phyloP scores from a whole-genome alignment of 164 flowering plant species.

The Liriodendron chinense region DNA sequence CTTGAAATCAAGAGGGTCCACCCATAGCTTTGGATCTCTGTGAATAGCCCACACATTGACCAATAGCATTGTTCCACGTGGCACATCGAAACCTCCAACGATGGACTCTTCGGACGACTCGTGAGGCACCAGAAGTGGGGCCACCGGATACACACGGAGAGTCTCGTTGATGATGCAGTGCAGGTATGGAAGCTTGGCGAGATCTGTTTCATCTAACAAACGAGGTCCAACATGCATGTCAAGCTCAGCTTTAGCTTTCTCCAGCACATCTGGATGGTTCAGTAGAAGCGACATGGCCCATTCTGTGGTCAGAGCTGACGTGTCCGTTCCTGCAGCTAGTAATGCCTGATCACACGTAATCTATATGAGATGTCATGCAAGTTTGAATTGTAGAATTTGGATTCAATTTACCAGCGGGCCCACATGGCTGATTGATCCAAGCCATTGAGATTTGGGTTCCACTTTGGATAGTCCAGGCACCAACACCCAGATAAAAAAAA shows the following conservation, averaged over 20 bases:
- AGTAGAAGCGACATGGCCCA: constrained; percentile 51
- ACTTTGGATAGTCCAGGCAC: no score
- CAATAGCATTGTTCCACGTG: constrained; percentile 37
- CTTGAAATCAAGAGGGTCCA: constrained; percentile 36
- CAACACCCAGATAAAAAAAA: no score
- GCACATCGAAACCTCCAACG: constrained; percentile 36
- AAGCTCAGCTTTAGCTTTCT: constrained; percentile 34
- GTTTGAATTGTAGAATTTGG: no score
- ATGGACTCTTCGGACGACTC: constrained; percentile 32
- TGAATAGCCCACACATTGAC: constrained; percentile 52
- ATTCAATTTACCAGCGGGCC: no score
- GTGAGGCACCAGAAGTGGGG: constrained; percentile 50
- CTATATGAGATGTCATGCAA: no score
- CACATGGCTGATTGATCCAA: no score
- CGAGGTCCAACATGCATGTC: constrained; percentile 30
- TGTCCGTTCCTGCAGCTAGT: constrained; percentile 46
- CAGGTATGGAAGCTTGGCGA: constrained; percentile 39
- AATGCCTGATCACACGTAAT: constrained; percentile 20
- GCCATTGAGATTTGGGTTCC: no score
- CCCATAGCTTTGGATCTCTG: constrained; percentile 42
- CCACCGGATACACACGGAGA: constrained; percentile 36
- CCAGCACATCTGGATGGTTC: constrained; percentile 30
- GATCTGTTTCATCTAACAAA: constrained; percentile 41
- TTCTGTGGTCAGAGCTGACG: constrained; percentile 35
- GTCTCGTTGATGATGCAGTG: constrained; percentile 38